A percentile compares a stretch with the other conserved stretches of the same genome.
Evolutionary conservation across 164 flowering plant species (phyloP).

Genomic region (Amborella trichopoda): DNA sequence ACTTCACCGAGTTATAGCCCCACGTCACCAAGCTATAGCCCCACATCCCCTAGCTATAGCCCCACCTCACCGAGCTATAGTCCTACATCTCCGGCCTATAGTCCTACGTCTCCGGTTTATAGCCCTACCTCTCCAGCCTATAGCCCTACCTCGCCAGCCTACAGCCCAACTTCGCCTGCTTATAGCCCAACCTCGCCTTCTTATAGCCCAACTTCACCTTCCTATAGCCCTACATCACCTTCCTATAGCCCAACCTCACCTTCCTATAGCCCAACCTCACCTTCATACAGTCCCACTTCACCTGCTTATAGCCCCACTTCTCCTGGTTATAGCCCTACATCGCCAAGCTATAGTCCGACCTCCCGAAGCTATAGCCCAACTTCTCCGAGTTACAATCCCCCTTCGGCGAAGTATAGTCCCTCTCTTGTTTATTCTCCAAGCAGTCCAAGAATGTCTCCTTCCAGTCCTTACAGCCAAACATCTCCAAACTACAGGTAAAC

Average conservation of each 20-base stretch:
- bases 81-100: constrained; percentile 78
- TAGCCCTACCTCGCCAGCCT: constrained; percentile 86
- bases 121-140: constrained; percentile 88
- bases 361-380: constrained; percentile 77
- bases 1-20: constrained; percentile 76
- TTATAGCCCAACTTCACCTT: constrained; percentile 88
- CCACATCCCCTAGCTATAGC: constrained; percentile 78
- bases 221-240: constrained; percentile 94
- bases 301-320: constrained; percentile 78
- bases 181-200: constrained; percentile 94
- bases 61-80: constrained; percentile 85
- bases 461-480: constrained; percentile 81
- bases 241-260: constrained; percentile 88
- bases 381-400: constrained; percentile 48
- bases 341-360: constrained; percentile 63
- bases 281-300: constrained; percentile 76
- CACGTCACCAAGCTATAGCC: constrained; percentile 75
- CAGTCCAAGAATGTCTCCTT: constrained; percentile 73
- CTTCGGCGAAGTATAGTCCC: constrained; percentile 73
- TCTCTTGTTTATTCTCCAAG: constrained; percentile 87
- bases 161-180: constrained; percentile 88
- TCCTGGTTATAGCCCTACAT: constrained; percentile 71
- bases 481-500: constrained; percentile 89
- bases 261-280: constrained; percentile 76
- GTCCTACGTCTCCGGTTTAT: constrained; percentile 84